Evolutionary conservation across 2,329 filamentous ascomycete species (phyloP).

Genomic region (Aspergillus thermomutatus): DNA sequence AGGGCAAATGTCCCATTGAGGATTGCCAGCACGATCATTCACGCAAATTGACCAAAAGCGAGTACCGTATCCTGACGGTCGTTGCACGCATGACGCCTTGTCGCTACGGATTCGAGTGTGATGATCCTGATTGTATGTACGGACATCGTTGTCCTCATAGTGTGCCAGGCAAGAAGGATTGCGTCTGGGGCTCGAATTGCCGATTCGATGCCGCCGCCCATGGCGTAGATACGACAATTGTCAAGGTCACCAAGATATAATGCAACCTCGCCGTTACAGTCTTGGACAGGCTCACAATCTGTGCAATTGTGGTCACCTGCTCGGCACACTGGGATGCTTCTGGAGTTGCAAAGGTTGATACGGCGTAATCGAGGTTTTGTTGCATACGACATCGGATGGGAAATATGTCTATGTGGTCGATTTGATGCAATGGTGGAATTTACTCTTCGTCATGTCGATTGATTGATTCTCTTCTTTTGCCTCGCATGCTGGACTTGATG

Average conservation of each 20-base stretch:
- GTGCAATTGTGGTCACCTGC: neutral
- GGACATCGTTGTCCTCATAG: conserved; percentile 60
- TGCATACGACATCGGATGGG: neutral
- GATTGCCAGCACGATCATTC: conserved; percentile 54
- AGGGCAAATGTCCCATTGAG: conserved; percentile 55
- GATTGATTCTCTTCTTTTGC: neutral
- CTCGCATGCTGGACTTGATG: neutral
- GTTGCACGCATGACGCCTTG: conserved; percentile 64
- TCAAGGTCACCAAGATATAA: conserved; percentile 50
- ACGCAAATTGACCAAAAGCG: conserved; percentile 51
- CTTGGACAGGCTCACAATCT: conserved; percentile 1
- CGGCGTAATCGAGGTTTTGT: neutral
- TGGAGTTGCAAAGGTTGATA: neutral
- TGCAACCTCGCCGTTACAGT: neutral
- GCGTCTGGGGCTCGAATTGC: conserved; percentile 57
- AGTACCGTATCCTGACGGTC: conserved; percentile 53
- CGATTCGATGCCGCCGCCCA: conserved; percentile 58
- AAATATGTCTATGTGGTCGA: neutral
- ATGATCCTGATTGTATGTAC: conserved; percentile 61
- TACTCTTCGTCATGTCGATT: neutral
- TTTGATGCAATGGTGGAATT: neutral
- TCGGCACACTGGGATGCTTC: neutral
- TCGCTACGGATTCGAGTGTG: conserved; percentile 54
- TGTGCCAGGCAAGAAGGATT: conserved; percentile 50
- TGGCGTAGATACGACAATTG: conserved; percentile 55